These are phyloP conservation scores for Acacia crassicarpa DNA, from an alignment of 306 rosid species.

Conservation along the genomic window DNA sequence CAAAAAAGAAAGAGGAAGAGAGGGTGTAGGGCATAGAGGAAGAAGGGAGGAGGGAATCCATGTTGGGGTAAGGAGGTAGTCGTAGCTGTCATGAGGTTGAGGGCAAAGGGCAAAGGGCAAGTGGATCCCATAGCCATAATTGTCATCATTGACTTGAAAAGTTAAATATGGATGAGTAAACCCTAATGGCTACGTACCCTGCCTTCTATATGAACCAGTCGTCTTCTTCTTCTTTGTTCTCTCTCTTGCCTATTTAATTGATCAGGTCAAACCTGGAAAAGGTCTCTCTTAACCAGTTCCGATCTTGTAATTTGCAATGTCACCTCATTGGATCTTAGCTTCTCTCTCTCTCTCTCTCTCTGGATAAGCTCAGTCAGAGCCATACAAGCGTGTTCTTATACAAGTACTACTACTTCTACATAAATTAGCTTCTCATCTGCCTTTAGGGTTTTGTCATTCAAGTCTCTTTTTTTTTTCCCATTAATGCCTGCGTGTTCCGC, in stretches of 20 bases:
- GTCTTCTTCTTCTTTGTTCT: neutral
- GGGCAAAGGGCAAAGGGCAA: conserved; percentile 35
- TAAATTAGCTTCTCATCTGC: neutral
- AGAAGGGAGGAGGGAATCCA: neutral
- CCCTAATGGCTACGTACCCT: neutral
- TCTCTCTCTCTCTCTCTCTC: no score
- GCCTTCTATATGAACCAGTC: neutral
- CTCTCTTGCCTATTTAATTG: neutral
- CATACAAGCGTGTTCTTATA: neutral
- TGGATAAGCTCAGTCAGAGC: neutral
- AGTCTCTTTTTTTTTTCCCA: neutral
- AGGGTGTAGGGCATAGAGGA: neutral
- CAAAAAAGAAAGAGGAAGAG: conserved; percentile 8
- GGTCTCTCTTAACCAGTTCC: neutral
- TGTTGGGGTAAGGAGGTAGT: conserved; percentile 25
- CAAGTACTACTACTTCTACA: neutral
- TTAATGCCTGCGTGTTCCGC: neutral
- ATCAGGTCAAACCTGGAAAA: conserved; percentile 25
- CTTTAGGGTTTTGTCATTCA: neutral
- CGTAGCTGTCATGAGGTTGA: conserved; percentile 40
- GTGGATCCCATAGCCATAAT: conserved; percentile 23
- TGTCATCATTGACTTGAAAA: conserved; percentile 28
- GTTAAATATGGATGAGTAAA: neutral
- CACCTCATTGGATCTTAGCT: neutral
- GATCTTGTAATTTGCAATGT: neutral